These are phyloP conservation scores for Ganoderma resinaceum DNA, from an alignment of 1,284 basidiomycete genomes.

Conservation along the genomic window DNA sequence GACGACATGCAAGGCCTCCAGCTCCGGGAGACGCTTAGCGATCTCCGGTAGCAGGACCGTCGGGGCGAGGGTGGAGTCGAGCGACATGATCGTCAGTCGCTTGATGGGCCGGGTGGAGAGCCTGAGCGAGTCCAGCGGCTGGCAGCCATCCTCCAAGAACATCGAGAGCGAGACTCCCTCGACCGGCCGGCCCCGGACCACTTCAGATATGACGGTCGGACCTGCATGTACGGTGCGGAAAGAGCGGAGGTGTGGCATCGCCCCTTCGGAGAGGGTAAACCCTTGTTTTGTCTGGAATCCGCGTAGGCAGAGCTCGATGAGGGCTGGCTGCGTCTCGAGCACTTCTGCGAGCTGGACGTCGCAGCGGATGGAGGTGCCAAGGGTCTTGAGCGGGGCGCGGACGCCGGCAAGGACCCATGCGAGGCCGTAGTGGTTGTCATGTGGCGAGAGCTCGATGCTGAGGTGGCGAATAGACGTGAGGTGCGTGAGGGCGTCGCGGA, in stretches of 20 bases:
- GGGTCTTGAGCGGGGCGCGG: constrained; percentile 49
- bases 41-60: constrained; percentile 53
- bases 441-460: constrained; percentile 53
- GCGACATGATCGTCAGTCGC: constrained; percentile 63
- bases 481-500: constrained; percentile 49
- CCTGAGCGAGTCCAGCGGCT: constrained; percentile 52
- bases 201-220: constrained; percentile 49
- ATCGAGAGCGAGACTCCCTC: constrained; percentile 60
- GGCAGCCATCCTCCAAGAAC: constrained; percentile 45
- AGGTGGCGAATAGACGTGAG: constrained; percentile 51
- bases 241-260: constrained; percentile 55
- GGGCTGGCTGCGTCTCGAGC: constrained; percentile 54
- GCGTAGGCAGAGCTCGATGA: constrained; percentile 60
- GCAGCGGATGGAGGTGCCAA: constrained; percentile 61
- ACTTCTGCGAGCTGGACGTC: constrained; percentile 55
- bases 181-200: constrained; percentile 58
- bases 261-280: constrained; percentile 47
- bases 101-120: constrained; percentile 48
- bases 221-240: constrained; percentile 64
- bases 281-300: constrained; percentile 46
- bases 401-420: constrained; percentile 53
- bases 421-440: constrained; percentile 44
- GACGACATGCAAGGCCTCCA: constrained; percentile 66
- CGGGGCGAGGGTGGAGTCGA: constrained; percentile 51
- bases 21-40: constrained; percentile 49